Evolutionary conservation across 768 basidiomycete species (phyloP).

Genomic region (Mycena vulgaris): DNA sequence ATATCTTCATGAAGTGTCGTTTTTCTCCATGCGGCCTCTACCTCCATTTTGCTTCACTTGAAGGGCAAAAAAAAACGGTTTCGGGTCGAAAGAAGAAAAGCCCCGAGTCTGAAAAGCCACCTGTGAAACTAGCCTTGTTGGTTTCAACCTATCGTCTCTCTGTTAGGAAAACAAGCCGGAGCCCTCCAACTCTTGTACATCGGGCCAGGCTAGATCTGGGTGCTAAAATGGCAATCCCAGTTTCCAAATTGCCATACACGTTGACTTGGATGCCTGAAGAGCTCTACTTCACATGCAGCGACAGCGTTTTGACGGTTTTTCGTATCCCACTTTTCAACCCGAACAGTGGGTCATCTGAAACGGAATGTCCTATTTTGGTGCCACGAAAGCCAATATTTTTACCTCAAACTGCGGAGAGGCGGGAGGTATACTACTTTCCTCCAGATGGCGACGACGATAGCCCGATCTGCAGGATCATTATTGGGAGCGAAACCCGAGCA

Average conservation of each 20-base stretch:
- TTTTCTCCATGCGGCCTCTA: conserved; percentile 46
- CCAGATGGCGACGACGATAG: neutral
- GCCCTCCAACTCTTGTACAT: conserved; percentile 40
- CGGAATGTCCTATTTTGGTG: conserved; percentile 26
- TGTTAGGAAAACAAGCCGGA: conserved; percentile 33
- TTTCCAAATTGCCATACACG: conserved; percentile 44
- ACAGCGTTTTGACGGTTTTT: conserved; percentile 33
- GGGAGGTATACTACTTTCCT: conserved; percentile 44
- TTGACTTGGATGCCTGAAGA: conserved; percentile 45
- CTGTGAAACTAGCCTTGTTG: conserved; percentile 39
- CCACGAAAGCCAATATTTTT: conserved; percentile 40
- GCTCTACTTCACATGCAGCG: conserved; percentile 43
- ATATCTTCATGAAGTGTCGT: conserved; percentile 45
- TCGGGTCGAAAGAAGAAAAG: neutral
- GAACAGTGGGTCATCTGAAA: neutral
- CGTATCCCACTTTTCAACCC: conserved; percentile 43
- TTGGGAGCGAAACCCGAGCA: conserved; percentile 34
- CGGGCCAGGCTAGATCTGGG: conserved; percentile 38
- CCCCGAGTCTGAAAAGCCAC: neutral
- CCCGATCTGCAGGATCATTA: conserved; percentile 30
- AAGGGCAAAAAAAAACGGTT: conserved; percentile 39
- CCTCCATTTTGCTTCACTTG: conserved; percentile 47
- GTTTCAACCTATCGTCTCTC: conserved; percentile 44
- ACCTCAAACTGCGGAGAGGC: conserved; percentile 39
- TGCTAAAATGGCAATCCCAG: conserved; percentile 13